These are phyloP conservation scores for Penicillium freii DNA, from an alignment of 2,329 filamentous ascomycete species.

Conservation along the genomic window DNA sequence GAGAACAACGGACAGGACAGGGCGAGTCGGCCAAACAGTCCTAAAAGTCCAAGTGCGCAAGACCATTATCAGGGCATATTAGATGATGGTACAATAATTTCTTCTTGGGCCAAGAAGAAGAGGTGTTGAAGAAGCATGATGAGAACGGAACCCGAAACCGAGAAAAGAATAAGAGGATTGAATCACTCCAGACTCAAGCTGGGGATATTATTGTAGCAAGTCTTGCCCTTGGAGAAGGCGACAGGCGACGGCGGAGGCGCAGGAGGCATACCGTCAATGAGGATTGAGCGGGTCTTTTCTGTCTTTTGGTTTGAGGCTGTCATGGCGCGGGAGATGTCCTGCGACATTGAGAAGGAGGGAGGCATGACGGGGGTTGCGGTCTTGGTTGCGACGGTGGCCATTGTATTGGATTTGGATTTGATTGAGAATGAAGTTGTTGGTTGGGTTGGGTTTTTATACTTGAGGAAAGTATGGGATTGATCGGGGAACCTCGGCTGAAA, in stretches of 20 bases:
- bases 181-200: slow-evolving; percentile 22
- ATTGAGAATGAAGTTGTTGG: background rate
- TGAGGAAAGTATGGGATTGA: background rate
- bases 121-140: background rate
- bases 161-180: background rate
- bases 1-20: background rate
- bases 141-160: background rate
- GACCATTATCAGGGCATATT: background rate
- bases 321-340: slow-evolving; percentile 42
- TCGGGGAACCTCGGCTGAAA: slow-evolving; percentile 10
- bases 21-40: background rate
- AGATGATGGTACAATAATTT: slow-evolving; percentile 1
- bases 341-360: slow-evolving; percentile 27
- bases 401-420: slow-evolving; percentile 2
- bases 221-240: slow-evolving; percentile 17
- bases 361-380: slow-evolving; percentile 23
- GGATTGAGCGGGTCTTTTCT: slow-evolving; percentile 18
- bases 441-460: background rate
- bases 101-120: background rate
- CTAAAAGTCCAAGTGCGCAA: background rate
- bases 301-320: slow-evolving; percentile 36
- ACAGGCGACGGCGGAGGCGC: slow-evolving; percentile 24
- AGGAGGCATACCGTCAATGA: slow-evolving; percentile 28
- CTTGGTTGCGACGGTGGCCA: slow-evolving; percentile 15
- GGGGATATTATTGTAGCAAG: slow-evolving; percentile 18